These are phyloP conservation scores for Fistulinella prunicolor DNA, from an alignment of 768 basidiomycete species.

Conservation along the genomic window DNA sequence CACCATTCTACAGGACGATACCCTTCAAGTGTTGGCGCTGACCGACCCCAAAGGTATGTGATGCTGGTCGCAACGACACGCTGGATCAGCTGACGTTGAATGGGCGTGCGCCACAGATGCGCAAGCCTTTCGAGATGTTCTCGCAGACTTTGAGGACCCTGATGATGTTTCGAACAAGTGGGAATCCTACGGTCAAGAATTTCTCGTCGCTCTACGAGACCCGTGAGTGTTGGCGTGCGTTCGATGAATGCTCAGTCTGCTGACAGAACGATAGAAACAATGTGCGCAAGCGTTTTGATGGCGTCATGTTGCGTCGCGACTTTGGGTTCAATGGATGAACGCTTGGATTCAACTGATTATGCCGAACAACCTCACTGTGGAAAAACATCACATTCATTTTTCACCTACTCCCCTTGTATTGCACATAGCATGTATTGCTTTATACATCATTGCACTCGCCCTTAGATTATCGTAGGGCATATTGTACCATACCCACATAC, in stretches of 20 bases:
- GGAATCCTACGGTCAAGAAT: constrained; percentile 15
- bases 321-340: constrained; percentile 32
- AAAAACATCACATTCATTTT: neutral
- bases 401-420: constrained; percentile 1
- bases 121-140: constrained; percentile 5
- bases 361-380: too few species aligned
- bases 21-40: constrained; percentile 23
- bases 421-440: constrained; percentile 11
- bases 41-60: constrained; percentile 18
- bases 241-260: neutral
- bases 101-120: constrained; percentile 12
- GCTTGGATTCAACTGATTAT: too few species aligned
- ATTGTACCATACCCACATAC: constrained; percentile 8
- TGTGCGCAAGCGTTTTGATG: constrained; percentile 17
- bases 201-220: constrained; percentile 17
- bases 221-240: constrained; percentile 12
- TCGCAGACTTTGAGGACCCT: constrained; percentile 19
- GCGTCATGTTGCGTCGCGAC: constrained; percentile 27
- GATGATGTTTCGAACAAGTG: constrained; percentile 17
- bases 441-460: neutral
- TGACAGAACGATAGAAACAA: constrained; percentile 2
- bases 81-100: neutral
- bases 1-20: constrained; percentile 22
- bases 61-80: too few species aligned
- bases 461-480: neutral